A percentile compares a stretch with the other conserved stretches of the same genome.
Evolutionary conservation across 331 rosid genomes (phyloP).

Genomic region (Quercus phellos): DNA sequence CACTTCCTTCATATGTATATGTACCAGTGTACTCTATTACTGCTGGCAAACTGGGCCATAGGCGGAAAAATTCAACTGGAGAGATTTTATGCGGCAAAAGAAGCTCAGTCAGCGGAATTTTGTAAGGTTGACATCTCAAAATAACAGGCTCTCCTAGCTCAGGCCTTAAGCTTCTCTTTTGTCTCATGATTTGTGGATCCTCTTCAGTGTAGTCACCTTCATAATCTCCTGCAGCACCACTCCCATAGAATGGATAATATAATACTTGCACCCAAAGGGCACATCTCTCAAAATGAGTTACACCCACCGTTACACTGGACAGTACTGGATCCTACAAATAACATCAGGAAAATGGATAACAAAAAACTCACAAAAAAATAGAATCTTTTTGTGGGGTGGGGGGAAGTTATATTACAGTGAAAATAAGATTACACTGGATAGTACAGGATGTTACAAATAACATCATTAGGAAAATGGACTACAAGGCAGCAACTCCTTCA

Average conservation of each 20-base stretch:
- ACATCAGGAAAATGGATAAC: constrained; percentile 26
- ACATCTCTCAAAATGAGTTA: constrained; percentile 90
- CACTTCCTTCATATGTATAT: constrained; percentile 96
- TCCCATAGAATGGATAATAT: constrained; percentile 96
- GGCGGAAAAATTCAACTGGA: constrained; percentile 93
- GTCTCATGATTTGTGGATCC: constrained; percentile 87
- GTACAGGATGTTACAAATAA: too few species aligned
- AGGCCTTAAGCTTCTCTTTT: constrained; percentile 92
- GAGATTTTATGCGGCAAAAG: constrained; percentile 90
- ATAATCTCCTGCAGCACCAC: constrained; percentile 81
- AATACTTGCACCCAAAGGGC: constrained; percentile 97
- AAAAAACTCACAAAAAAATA: constrained; percentile 13
- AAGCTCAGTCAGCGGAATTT: constrained; percentile 87
- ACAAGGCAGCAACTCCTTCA: background rate
- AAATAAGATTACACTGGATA: background rate
- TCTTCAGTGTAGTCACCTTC: constrained; percentile 93
- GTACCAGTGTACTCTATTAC: constrained; percentile 86
- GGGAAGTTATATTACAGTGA: background rate
- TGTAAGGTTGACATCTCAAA: constrained; percentile 94
- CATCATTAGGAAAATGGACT: background rate
- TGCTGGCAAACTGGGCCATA: constrained; percentile 98
- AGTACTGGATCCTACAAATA: constrained; percentile 79
- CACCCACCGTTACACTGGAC: constrained; percentile 96
- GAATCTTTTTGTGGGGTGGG: background rate
- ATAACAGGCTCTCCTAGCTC: constrained; percentile 99